These are phyloP conservation scores for Prunus salicina DNA, from an alignment of 306 rosid species.

Conservation along the genomic window DNA sequence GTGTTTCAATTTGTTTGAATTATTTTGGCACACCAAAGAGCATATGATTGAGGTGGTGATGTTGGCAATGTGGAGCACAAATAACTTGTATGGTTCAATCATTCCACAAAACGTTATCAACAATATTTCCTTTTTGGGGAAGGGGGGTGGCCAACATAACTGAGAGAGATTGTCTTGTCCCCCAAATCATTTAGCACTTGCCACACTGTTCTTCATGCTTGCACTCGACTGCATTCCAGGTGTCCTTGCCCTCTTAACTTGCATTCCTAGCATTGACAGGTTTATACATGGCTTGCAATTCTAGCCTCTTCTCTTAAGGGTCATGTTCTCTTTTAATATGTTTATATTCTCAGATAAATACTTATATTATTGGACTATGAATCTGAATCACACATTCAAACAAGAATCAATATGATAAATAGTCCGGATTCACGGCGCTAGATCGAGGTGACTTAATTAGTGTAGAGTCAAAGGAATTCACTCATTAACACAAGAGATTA, in stretches of 20 bases:
- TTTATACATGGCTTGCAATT: background rate
- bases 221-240: background rate
- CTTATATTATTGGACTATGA: too few species aligned
- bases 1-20: background rate
- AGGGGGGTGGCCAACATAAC: background rate
- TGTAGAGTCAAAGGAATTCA: background rate
- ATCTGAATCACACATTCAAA: too few species aligned
- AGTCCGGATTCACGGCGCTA: background rate
- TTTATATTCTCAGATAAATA: too few species aligned
- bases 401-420: background rate
- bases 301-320: background rate
- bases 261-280: background rate
- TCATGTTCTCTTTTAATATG: too few species aligned
- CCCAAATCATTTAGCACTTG: slow-evolving; percentile 3
- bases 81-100: background rate
- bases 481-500: background rate
- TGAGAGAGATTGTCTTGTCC: background rate
- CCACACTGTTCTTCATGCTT: slow-evolving; percentile 9
- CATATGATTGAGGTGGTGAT: background rate
- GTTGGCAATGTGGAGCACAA: background rate
- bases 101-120: background rate
- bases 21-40: background rate
- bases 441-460: background rate
- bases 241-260: background rate
- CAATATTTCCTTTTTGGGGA: background rate